Evolutionary conservation across 164 flowering plant species (phyloP), one percentile per base, ranked within the genome.

Genomic region (Malania oleifera): DNA sequence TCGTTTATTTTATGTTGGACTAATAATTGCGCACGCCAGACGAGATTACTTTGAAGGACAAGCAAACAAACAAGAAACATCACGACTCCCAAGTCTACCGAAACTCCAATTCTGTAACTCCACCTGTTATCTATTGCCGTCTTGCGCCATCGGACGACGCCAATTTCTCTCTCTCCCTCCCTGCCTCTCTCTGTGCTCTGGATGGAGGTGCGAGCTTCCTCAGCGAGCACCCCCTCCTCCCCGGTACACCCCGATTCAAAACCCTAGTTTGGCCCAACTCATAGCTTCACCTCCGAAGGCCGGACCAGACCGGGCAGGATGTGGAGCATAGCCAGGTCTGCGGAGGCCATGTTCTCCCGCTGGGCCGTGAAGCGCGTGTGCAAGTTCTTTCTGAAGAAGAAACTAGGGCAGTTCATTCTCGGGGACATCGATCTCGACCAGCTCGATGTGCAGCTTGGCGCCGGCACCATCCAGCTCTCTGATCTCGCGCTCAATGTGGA

Each of bases 401-500:
- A 84, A 63, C 62, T 89, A 41, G 97, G 97, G 44, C 64, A 86
- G 51, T 80, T 87, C 58, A 81, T 93, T 1, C 60, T 82, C 13
- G 97, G 98, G 0, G 99, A 93, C 35, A 68, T 93, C 54, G 97
- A 93, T 64, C 69, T 86, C 53, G 80, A 85, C 38, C 96, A 93
- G 72, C 96, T 93, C 43, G 95, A 93, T 49, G 95, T 90, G 2
- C 97, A 93, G 78, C 83, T 88, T 13, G 37, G 72, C 2, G 71
- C 80, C 18, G 99, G 99, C 52, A 84, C 87, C 1, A 67, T 93
- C 62, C 89, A 83, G 77, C 91, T 90, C 28, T 69, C 55, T 14
- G 89, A 90, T 68, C 85, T 93, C 37, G 97, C 97, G 13, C 86
- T 93, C 37, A 85, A 90, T 55, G 95, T 82, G 44, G 96, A 86